Conservation (phyloP, 257 asterid genomes). For the Dorcoceras hygrometricum region DNA sequence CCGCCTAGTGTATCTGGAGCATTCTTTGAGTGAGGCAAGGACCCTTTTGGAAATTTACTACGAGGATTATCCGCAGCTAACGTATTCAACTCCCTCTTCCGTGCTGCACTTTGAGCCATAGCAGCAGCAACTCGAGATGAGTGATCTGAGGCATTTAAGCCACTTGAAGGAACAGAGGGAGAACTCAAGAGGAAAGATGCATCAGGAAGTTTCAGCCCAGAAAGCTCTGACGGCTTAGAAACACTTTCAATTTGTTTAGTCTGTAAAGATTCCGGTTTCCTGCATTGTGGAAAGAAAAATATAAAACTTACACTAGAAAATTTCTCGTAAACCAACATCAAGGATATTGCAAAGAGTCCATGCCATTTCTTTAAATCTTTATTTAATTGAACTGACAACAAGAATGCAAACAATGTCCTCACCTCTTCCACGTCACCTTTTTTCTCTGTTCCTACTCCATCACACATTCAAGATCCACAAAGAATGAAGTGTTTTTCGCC, state of each 20-base stretch:
- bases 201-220: slow-evolving; percentile 66
- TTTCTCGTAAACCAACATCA: slow-evolving; percentile 5
- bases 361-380: background rate
- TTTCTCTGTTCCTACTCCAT: slow-evolving; percentile 2
- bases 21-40: slow-evolving; percentile 54
- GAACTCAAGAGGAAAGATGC: slow-evolving; percentile 71
- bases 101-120: slow-evolving; percentile 64
- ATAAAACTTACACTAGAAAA: slow-evolving; percentile 16
- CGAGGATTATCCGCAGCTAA: slow-evolving; percentile 49
- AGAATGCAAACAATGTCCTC: background rate
- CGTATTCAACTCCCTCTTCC: slow-evolving; percentile 62
- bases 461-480: slow-evolving; percentile 4
- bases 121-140: slow-evolving; percentile 86
- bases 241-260: slow-evolving; percentile 30
- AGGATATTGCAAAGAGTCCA: no score
- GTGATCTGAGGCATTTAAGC: slow-evolving; percentile 42
- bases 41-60: slow-evolving; percentile 66
- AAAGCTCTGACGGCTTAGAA: slow-evolving; percentile 32
- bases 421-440: background rate
- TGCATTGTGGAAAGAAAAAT: slow-evolving; percentile 24
- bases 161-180: slow-evolving; percentile 46
- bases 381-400: background rate
- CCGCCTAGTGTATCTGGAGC: slow-evolving; percentile 64
- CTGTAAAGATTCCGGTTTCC: slow-evolving; percentile 30
- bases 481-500: background rate